A percentile compares a stretch with the other conserved stretches of the same genome.
phyloP scores from a whole-genome alignment of 2,329 filamentous ascomycete genomes.

The Trichoderma semiorbis region DNA sequence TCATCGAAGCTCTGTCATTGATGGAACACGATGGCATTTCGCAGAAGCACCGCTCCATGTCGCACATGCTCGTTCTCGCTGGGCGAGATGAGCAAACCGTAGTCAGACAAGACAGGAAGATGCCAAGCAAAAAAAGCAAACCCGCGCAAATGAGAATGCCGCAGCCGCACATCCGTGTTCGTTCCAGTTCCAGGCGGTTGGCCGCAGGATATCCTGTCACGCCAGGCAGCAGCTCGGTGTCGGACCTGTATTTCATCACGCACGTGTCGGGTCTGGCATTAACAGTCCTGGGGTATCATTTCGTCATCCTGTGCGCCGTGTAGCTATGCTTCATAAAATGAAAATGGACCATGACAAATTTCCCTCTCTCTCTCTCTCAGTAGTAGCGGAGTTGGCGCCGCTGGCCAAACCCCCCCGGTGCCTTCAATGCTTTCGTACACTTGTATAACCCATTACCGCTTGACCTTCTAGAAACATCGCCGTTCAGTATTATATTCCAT shows the following conservation, averaged over 20 bases:
- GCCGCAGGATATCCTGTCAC: slow-evolving; percentile 4
- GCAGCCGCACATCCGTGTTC: neutral
- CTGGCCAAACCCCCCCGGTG: neutral
- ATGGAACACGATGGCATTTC: neutral
- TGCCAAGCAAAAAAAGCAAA: neutral
- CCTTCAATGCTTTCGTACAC: neutral
- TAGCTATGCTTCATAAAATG: slow-evolving; percentile 17
- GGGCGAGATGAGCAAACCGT: neutral
- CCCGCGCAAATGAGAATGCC: neutral
- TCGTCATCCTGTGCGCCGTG: slow-evolving; percentile 20
- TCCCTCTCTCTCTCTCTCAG: neutral
- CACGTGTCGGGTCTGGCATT: neutral
- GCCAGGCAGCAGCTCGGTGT: neutral
- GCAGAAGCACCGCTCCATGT: neutral
- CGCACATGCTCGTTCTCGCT: neutral
- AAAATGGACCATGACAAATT: slow-evolving; percentile 11
- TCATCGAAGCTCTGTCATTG: neutral
- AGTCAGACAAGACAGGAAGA: neutral
- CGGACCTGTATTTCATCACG: neutral
- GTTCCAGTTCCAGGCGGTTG: neutral
- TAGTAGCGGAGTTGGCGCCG: neutral
- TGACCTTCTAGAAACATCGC: neutral
- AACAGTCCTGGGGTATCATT: slow-evolving; percentile 14
- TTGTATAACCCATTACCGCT: neutral
- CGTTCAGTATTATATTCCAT: neutral